Evolutionary conservation across 1,284 basidiomycete species (phyloP).

Genomic region (Cutaneotrichosporon arboriforme): DNA sequence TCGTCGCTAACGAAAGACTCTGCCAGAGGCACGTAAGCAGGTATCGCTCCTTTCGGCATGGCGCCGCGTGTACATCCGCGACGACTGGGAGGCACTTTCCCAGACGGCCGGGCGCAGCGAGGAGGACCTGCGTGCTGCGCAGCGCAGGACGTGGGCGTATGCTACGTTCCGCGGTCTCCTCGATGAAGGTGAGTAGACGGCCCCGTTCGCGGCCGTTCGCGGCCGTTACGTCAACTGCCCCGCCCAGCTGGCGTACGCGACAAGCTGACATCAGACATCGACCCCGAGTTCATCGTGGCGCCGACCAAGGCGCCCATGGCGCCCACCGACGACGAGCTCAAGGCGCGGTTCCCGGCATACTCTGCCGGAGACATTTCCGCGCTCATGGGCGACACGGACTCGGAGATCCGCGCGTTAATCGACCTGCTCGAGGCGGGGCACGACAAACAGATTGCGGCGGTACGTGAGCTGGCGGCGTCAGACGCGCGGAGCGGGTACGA

Average conservation of each 20-base stretch:
- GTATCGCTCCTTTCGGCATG: conserved; percentile 71
- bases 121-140: conserved; percentile 30
- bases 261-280: conserved; percentile 19
- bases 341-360: conserved; percentile 41
- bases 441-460: conserved; percentile 32
- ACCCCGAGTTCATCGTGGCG: conserved; percentile 26
- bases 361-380: conserved; percentile 31
- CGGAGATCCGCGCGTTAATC: conserved; percentile 34
- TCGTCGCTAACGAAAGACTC: conserved; percentile 51
- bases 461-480: conserved; percentile 25
- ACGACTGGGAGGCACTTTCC: conserved; percentile 54
- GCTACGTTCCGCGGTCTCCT: conserved; percentile 27
- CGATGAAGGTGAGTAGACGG: conserved; percentile 3
- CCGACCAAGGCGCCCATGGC: conserved; percentile 33
- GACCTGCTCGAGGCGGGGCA: conserved; percentile 29
- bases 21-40: conserved; percentile 63
- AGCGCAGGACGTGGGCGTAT: conserved; percentile 32
- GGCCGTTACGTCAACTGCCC: no score
- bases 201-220: not conserved
- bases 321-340: conserved; percentile 32
- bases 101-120: conserved; percentile 42
- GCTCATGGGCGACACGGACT: conserved; percentile 37
- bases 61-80: conserved; percentile 79
- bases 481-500: conserved; percentile 3
- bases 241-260: not conserved